Percentiles rank a stretch among this genome's conserved stretches.
Conservation (phyloP, 108 stramenopile genomes). For the Phaeodactylum tricornutum region DNA sequence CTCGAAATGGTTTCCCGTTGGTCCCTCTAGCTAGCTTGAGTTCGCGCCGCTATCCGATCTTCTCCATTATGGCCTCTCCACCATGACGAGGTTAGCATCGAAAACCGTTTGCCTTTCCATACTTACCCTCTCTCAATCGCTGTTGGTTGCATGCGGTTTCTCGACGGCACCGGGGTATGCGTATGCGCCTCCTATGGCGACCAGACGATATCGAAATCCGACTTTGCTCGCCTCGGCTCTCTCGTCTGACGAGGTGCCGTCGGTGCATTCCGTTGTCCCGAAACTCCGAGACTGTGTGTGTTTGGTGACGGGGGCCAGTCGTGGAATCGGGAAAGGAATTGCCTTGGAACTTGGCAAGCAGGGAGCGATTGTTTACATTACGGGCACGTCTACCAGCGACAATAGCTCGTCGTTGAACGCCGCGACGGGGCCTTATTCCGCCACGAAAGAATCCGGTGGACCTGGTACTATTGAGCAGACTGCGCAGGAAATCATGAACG, state of each 20-base stretch:
- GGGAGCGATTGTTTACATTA: conserved; percentile 52
- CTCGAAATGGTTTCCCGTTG: too few relatives aligned
- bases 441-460: conserved; percentile 3
- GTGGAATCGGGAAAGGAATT: conserved; percentile 77
- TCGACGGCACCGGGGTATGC: too few relatives aligned
- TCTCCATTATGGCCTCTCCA: too few relatives aligned
- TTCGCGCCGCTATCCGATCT: too few relatives aligned
- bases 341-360: conserved; percentile 57
- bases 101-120: too few relatives aligned
- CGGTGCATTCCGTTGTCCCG: not conserved
- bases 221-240: not conserved
- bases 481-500: conserved; percentile 28
- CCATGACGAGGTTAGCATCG: too few relatives aligned
- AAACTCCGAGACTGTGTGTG: conserved; percentile 24
- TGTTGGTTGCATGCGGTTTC: too few relatives aligned
- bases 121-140: too few relatives aligned
- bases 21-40: too few relatives aligned
- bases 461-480: conserved; percentile 49
- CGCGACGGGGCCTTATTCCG: conserved; percentile 3
- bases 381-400: conserved; percentile 12
- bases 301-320: conserved; percentile 52
- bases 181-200: too few relatives aligned
- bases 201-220: too few relatives aligned
- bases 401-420: conserved; percentile 4
- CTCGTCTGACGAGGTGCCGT: not conserved